Base-by-base conservation (phyloP, 2,329 filamentous ascomycete species). In the Aspergillus carbonarius region DNA sequence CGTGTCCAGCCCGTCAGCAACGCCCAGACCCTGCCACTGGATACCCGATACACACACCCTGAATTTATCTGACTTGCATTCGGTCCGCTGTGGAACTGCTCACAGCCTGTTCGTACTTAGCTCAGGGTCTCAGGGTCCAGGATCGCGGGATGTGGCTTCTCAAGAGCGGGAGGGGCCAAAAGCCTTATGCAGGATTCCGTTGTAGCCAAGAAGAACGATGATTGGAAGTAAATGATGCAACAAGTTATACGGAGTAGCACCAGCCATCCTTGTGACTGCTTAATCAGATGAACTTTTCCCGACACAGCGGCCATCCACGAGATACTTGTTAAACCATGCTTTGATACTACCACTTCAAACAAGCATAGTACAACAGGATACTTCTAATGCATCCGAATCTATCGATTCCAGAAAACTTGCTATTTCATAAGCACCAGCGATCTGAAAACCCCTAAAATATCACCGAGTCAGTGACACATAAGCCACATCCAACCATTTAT, bases 71-170 rank as follows among this genome's bases (percentile, higher is more conserved):
- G 44, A 30, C 25, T 30, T 27, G 44, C 23, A 10, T 48, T 10
- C 50, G 34, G 37, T 40, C 50, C 37, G 35, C 50, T 40, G 35
- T 42, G 50, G 50, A 53, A 53, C 50, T 42, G n/a, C 40, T 15
- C 35, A 27, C 25, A 13, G 9, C 50, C 12, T 30, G 37, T 27
- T 53, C 35, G 20, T 42, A 25, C 39, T n/a, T 54, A 54, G 51
- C 17, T 10, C 51, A 42, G 51, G 37, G 51, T 44, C 51, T 54
- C 51, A 54, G 51, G 51, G 51, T 54, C 37, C 37, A 32, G 23
- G 44, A 30, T 27, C n/a, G 17, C 37, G 39, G 50, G 34, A 46
- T 46, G 42, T 27, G 23, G 44, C 44, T 30, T 47, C 13, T 47
- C 7, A 47, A 30, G 23, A 32, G 44, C 44, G 44, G 44, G 44